A percentile compares a stretch with the other conserved stretches of the same genome.
Evolutionary conservation across 345 rosid genomes (phyloP).

Genomic region (Xanthoceras sorbifolium): DNA sequence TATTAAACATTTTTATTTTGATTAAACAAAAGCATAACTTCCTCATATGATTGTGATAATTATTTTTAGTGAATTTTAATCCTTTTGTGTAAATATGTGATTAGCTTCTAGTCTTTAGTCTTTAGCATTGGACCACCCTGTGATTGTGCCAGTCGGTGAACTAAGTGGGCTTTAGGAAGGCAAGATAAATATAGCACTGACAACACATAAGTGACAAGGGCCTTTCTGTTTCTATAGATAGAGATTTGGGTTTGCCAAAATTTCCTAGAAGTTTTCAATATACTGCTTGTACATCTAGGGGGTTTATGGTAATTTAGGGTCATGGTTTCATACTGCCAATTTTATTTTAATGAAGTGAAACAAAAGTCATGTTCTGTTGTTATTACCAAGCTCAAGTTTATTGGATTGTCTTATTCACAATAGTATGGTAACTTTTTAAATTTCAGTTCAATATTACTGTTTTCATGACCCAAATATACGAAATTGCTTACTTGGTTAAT

Average conservation of each 20-base stretch:
- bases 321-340: not conserved
- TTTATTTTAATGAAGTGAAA: not conserved
- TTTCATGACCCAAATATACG: not conserved
- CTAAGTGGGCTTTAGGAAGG: no score
- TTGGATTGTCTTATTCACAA: not conserved
- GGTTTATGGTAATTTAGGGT: not conserved
- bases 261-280: not conserved
- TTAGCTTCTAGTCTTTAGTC: no score
- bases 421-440: not conserved
- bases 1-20: not conserved
- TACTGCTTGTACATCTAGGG: not conserved
- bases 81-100: no score
- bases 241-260: no score
- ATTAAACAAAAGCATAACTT: no score
- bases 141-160: no score
- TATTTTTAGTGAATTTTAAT: not conserved
- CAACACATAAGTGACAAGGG: no score
- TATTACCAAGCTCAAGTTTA: conserved; percentile 3
- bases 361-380: conserved; percentile 9
- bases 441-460: not conserved
- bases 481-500: not conserved
- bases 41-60: no score
- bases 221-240: no score
- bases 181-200: no score
- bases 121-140: no score